A percentile compares a stretch with the other conserved stretches of the same genome.
Conservation (phyloP, 805 yeast species). For the Saccharomyces kudriavzevii region DNA sequence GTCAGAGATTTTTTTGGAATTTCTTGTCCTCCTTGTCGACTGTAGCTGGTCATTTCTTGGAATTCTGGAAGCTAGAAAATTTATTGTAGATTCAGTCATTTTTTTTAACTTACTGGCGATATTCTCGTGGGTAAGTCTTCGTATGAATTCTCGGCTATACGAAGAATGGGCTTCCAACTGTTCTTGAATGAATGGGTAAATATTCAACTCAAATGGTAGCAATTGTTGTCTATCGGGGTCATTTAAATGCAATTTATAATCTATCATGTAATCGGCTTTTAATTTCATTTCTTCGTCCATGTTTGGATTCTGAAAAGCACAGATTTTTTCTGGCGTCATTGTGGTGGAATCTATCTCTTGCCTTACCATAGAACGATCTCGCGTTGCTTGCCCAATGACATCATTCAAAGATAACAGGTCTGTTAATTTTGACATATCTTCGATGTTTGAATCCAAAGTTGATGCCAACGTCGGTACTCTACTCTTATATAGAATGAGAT, state of each 20-base stretch:
- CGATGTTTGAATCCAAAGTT: not conserved
- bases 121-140: not conserved
- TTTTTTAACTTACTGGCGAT: conserved; percentile 1
- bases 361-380: conserved; percentile 15
- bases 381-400: conserved; percentile 7
- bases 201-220: conserved; percentile 21
- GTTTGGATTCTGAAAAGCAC: not conserved
- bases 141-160: not conserved
- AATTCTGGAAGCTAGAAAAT: conserved; percentile 14
- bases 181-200: conserved; percentile 8
- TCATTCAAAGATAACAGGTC: conserved; percentile 19
- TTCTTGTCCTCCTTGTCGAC: conserved; percentile 21
- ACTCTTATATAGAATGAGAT: not conserved
- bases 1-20: conserved; percentile 17
- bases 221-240: conserved; percentile 10
- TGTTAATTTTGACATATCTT: not conserved
- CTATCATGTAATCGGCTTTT: conserved; percentile 23
- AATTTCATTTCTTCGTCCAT: conserved; percentile 18
- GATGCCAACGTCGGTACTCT: not conserved
- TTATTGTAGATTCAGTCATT: conserved; percentile 8
- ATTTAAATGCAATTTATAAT: conserved; percentile 18
- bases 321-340: conserved; percentile 9
- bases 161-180: not conserved
- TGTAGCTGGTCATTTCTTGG: conserved; percentile 1
- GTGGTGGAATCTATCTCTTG: conserved; percentile 20